Base-by-base conservation (phyloP, 2,329 filamentous ascomycete genomes). In the Nemania sp. region DNA sequence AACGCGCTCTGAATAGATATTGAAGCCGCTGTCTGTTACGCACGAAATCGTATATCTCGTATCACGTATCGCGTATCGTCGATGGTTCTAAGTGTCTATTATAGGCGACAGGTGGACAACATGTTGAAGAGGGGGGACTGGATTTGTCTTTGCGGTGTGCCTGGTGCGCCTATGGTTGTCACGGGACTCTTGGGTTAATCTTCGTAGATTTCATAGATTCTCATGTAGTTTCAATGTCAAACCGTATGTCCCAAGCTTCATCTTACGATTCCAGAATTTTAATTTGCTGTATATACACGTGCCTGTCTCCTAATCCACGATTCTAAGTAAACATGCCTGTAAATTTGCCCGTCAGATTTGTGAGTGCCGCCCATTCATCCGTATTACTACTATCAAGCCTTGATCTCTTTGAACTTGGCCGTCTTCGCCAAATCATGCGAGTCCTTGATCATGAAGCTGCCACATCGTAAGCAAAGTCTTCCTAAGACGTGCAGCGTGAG, bases 371-470 rank as follows among this genome's bases (percentile, higher is more conserved):
- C 34, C 15, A 21, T 25, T n/a, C 2, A 10, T 9, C 43, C 18
- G 25, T 17, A 9, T 34, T 37, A 3, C 15, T 35, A 35, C 32
- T 40, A 57, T 76, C 73, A 90, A 67, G 87, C 86, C 76, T 96
- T 96, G 59, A 91, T 77, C 69, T 91, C 83, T 69, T 87, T 83
- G 1, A 59, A 25, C 39, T 63, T 69, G 5, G 25, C 48, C 64
- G 72, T 77, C 54, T 83, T 84, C 43, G 90, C 85, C 68, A 96
- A 83, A 69, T 97, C 93, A 69, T 90, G 86, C 4, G 92, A 87
- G 75, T 97, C 93, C 75, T 87, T 93, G 64, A 97, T 79, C 64
- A 98, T 79, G 75, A 96, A 98, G 70, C 93, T 97, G 56, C 17
- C n/a, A 35, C 10, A 29, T 29, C n/a, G 57, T 67, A 5, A 65